These are phyloP conservation scores for Cylindrotheca fusiformis DNA, from an alignment of 108 stramenopile species.

Conservation along the genomic window DNA sequence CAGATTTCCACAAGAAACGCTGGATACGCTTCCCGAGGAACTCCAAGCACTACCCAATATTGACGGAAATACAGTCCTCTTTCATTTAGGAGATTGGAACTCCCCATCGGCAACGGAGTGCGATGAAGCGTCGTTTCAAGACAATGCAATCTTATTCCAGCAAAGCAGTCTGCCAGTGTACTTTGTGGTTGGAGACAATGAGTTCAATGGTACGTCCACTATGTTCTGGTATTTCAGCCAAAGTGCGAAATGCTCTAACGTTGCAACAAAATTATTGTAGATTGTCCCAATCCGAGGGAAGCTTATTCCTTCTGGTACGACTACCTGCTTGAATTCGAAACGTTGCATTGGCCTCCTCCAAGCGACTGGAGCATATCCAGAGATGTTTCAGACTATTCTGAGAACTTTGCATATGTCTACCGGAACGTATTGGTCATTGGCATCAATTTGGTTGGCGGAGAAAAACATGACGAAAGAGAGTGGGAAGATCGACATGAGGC, in stretches of 20 bases:
- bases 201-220: slow-evolving; percentile 39
- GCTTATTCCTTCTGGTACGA: slow-evolving; percentile 32
- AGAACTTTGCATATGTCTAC: slow-evolving; percentile 58
- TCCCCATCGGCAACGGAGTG: slow-evolving; percentile 29
- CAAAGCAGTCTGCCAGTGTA: slow-evolving; percentile 37
- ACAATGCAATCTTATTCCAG: slow-evolving; percentile 13
- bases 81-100: slow-evolving; percentile 55
- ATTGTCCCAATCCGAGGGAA: slow-evolving; percentile 37
- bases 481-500: slow-evolving; percentile 29
- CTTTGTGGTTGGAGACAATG: slow-evolving; percentile 56
- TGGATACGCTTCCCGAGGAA: slow-evolving; percentile 17
- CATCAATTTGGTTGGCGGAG: slow-evolving; percentile 54
- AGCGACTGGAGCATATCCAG: slow-evolving; percentile 14
- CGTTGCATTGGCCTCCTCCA: slow-evolving; percentile 26
- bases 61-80: slow-evolving; percentile 24
- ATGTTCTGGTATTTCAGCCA: neutral
- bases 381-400: slow-evolving; percentile 21
- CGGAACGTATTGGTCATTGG: slow-evolving; percentile 52
- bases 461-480: slow-evolving; percentile 29
- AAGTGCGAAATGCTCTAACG: neutral
- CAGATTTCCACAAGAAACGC: slow-evolving; percentile 18
- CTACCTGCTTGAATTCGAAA: slow-evolving; percentile 35
- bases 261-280: slow-evolving; percentile 4
- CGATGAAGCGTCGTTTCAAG: slow-evolving; percentile 17
- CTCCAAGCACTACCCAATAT: slow-evolving; percentile 16